These are phyloP conservation scores for Domatiomyces globalis DNA, from an alignment of 2,329 filamentous ascomycete species.

Conservation along the genomic window DNA sequence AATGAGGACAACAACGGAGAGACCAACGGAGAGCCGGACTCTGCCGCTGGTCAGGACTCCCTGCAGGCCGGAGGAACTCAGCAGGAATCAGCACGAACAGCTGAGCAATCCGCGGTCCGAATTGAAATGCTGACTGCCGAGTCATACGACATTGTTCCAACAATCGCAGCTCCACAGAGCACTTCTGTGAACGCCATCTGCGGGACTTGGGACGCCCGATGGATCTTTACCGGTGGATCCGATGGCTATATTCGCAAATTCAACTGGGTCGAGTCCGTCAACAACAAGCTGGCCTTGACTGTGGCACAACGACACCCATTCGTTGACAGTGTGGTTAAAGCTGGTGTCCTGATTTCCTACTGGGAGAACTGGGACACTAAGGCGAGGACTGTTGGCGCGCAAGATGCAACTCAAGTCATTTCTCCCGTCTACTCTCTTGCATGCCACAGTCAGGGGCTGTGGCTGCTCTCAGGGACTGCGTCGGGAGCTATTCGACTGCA, in stretches of 20 bases:
- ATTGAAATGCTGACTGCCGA: constrained; percentile 60
- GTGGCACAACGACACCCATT: constrained; percentile 94
- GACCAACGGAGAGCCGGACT: constrained; percentile 31
- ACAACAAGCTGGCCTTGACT: constrained; percentile 82
- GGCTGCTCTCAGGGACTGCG: constrained; percentile 81
- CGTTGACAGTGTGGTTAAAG: constrained; percentile 92
- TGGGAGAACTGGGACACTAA: constrained; percentile 91
- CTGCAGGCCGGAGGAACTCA: not conserved
- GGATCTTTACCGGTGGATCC: constrained; percentile 84
- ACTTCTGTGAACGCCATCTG: constrained; percentile 90
- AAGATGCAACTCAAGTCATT: constrained; percentile 45
- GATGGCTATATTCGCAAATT: constrained; percentile 97
- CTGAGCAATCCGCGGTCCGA: not conserved
- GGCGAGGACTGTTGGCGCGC: constrained; percentile 7
- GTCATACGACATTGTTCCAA: constrained; percentile 89
- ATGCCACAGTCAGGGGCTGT: constrained; percentile 75
- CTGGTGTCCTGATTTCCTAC: constrained; percentile 85
- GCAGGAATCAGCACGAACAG: not conserved
- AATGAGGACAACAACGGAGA: constrained; percentile 28
- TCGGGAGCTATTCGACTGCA: constrained; percentile 88
- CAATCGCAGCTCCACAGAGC: constrained; percentile 88
- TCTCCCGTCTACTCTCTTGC: constrained; percentile 92
- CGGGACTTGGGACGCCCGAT: constrained; percentile 84
- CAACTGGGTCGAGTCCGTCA: constrained; percentile 87
- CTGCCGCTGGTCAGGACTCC: constrained; percentile 11